Evolutionary conservation across 2,329 filamentous ascomycete genomes (phyloP), one percentile per base, ranked within the genome.

Genomic region (Biscogniauxia marginata): DNA sequence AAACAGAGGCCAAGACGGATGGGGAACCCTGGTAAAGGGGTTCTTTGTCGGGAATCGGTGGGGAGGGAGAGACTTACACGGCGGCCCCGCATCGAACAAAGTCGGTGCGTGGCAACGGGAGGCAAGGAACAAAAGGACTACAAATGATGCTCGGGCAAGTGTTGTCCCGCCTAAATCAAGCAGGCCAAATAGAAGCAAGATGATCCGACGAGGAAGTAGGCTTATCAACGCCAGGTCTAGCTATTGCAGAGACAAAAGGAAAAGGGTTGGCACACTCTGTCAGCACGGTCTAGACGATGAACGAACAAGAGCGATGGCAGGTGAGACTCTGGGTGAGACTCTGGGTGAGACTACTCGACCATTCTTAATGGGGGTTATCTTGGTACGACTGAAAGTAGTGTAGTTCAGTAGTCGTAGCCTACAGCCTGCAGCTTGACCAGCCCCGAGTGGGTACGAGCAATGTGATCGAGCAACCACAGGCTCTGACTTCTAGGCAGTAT

Each of bases 1-100:
- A 63, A 67, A 50, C 57, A 64, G 54, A 59, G 56, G 46, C 49
- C 52, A 61, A 53, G 54, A 62, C 58, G 52, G 63, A 61, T 59
- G 30, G 50, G 56, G 60, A 55, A 61, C 49, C 25, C 49, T 49
- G 50, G 50, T 58, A 20, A 53, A 51, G 53, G 13, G 8, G 21
- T 45, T 51, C 60, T 65, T 65, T 65, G 65, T 65, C 45, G 46
- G 45, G 7, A 51, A 44, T 23, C 19, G 57, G 47, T 25, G 56
- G 60, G 59, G 59, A 39, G 30, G 49, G 54, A 54, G 53, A 58
- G 52, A 53, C 57, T 60, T 54, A 57, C 55, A 60, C 60, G 57
- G 45, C 34, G 44, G 57, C 54, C 61, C 62, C 64, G 62, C 62
- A 61, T 46, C 47, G 23, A 55, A 64, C 55, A 53, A 62, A 39